These are phyloP conservation scores for Mortierella sp. DNA, from an alignment of 371 early-diverging fungal genomes.

Conservation along the genomic window DNA sequence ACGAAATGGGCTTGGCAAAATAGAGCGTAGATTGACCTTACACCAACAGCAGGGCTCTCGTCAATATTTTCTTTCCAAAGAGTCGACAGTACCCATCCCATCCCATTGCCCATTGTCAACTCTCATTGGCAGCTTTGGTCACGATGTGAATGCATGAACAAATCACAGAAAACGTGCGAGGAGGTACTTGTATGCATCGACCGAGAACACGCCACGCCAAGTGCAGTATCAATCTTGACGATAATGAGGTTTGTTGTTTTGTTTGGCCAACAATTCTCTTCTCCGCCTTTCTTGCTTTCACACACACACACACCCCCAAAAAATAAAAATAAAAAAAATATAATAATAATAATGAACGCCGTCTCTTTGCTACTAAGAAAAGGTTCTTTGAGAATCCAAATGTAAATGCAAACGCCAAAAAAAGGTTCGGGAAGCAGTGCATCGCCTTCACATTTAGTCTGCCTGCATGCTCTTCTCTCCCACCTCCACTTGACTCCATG, in stretches of 20 bases:
- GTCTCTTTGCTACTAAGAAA: not conserved
- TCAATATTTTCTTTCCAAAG: not conserved
- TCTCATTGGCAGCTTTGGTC: not conserved
- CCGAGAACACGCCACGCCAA: not conserved
- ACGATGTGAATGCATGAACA: not conserved
- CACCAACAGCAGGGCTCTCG: not conserved
- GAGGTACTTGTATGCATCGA: not conserved
- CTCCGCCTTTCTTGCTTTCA: not conserved
- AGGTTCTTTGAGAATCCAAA: not conserved
- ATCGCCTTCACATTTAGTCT: not conserved
- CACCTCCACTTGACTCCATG: not conserved
- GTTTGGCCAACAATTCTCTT: not conserved
- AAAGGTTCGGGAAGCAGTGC: not conserved
- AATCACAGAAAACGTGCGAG: not conserved
- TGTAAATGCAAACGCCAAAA: not conserved
- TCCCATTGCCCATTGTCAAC: not conserved
- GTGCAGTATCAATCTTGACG: not conserved
- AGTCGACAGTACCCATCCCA: not conserved
- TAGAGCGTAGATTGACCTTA: not conserved
- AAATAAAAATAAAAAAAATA: no score
- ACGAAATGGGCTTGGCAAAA: conserved; percentile 3
- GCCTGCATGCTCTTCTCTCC: not conserved
- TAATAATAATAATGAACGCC: not conserved
- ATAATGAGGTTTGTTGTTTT: not conserved
- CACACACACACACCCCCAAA: not conserved